Base-by-base conservation (phyloP, 192 early-diverging fungal genomes). In the Mortierella hygrophila region DNA sequence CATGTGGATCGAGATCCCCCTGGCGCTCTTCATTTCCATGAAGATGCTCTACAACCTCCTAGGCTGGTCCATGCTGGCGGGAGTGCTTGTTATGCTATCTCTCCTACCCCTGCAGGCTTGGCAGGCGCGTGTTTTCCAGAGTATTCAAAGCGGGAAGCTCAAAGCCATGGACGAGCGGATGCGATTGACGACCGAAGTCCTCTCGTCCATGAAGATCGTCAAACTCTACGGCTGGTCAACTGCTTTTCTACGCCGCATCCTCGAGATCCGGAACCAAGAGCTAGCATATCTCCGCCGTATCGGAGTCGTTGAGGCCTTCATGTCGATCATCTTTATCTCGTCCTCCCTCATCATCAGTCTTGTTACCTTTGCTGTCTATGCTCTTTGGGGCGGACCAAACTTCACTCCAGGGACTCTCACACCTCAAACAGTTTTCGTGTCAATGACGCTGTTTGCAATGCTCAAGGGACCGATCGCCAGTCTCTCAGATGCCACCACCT, bases 401-500 rank as follows among this genome's bases (percentile, higher is more conserved):
- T 79, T 79, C 68, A 85, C 83, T 3, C 83, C 83, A 38, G 83
- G 83, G 40, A 79, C 57, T 37, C 54, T 85, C 23, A 85, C 83
- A 37, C 83, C 78, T 21, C 83, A 85, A 38, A 88, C 91, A 13
- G 95, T 94, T 0, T 96, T 95, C 80, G 93, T 93, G 0, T 88
- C 88, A 49, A 82, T 95, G 60, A 89, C 93, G 1, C 84, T 96
- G 9, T 95, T 95, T 82, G 91, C 92, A 20, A 89, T 89, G 77
- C 76, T 96, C 6, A 89, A 90, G 26, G 84, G 89, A n/a, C 94
- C 93, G 13, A 85, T 94, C 18, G 65, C 79, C 11, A 80, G 78
- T 37, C 85, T 94, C 47, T 93, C 94, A 9, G 93, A 94, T 47
- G 92, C 92, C 32, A 89, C 94, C 37, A 89, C 93, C 54, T 75